phyloP scores from a whole-genome alignment of 179 eudicot genomes.

The Silene noctiflora region DNA sequence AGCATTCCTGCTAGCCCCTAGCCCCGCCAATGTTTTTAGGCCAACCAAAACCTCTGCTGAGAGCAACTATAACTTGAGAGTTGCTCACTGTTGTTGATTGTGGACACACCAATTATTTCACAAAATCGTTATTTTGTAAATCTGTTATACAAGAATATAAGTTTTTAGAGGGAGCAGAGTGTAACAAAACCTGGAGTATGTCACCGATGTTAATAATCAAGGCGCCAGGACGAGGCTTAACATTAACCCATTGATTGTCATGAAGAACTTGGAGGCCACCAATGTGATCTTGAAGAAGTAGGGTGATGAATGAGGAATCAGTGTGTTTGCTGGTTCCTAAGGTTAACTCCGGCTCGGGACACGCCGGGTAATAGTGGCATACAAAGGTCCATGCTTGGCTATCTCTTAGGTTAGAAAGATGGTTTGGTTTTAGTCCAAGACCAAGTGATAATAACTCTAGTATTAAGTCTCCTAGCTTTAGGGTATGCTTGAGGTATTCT shows the following conservation, averaged over 20 bases:
- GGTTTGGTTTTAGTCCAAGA: conserved; percentile 23
- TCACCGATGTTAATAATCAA: conserved; percentile 25
- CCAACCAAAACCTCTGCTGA: too few relatives aligned
- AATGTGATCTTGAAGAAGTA: conserved; percentile 26
- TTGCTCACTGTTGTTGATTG: too few relatives aligned
- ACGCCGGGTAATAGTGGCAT: conserved; percentile 32
- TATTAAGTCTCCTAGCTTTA: conserved; percentile 8
- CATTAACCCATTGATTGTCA: conserved; percentile 25
- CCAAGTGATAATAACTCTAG: conserved; percentile 24
- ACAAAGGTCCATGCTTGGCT: conserved; percentile 7
- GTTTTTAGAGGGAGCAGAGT: neutral
- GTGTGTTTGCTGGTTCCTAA: conserved; percentile 25
- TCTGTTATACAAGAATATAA: too few relatives aligned
- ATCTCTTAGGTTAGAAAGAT: conserved; percentile 17
- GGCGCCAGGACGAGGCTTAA: conserved; percentile 21
- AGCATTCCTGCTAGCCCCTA: too few relatives aligned
- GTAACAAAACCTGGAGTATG: conserved; percentile 17
- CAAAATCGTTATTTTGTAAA: too few relatives aligned
- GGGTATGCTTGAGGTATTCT: conserved; percentile 17
- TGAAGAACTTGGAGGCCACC: conserved; percentile 30
- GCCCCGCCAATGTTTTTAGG: too few relatives aligned
- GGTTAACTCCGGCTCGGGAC: conserved; percentile 32
- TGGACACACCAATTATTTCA: neutral
- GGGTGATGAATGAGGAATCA: conserved; percentile 22
- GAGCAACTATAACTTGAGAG: too few relatives aligned